Evolutionary conservation across 768 basidiomycete genomes (phyloP).

Genomic region (Tulasnella calospora): DNA sequence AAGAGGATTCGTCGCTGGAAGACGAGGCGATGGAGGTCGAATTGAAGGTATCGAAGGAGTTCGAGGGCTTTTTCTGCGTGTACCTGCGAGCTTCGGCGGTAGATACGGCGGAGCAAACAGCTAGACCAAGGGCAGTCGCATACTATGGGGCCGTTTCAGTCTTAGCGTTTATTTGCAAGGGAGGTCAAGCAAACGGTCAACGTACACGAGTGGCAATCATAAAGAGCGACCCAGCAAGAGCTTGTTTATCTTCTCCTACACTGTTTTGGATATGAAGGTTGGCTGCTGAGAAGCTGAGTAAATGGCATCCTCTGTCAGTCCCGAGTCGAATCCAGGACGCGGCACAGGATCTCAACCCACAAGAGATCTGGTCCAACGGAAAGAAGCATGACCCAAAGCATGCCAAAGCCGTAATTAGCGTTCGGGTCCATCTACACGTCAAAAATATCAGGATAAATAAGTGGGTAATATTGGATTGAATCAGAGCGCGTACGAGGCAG

Average conservation of each 20-base stretch:
- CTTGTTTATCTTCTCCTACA: constrained; percentile 20
- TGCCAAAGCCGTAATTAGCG: constrained; percentile 14
- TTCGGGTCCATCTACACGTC: background rate
- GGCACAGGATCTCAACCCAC: background rate
- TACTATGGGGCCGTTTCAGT: background rate
- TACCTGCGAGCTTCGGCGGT: constrained; percentile 9
- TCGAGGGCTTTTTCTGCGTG: background rate
- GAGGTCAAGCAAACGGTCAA: background rate
- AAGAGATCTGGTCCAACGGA: constrained; percentile 20
- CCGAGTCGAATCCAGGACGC: background rate
- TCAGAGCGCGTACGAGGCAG: background rate
- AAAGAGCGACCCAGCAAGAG: constrained; percentile 20
- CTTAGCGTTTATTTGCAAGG: too few relatives aligned
- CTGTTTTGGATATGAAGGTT: constrained; percentile 24
- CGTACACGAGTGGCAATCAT: constrained; percentile 11
- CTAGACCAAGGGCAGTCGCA: constrained; percentile 18
- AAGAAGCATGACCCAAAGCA: constrained; percentile 24
- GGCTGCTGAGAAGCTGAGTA: constrained; percentile 20
- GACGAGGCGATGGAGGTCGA: background rate
- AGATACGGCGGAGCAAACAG: constrained; percentile 20
- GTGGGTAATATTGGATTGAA: background rate
- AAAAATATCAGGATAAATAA: background rate
- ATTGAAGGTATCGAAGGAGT: background rate
- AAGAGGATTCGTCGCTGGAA: background rate
- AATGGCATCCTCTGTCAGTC: background rate